A percentile compares a stretch with the other conserved stretches of the same genome.
Evolutionary conservation across 2,329 filamentous ascomycete genomes (phyloP).

Genomic region (Clonostachys byssicola): DNA sequence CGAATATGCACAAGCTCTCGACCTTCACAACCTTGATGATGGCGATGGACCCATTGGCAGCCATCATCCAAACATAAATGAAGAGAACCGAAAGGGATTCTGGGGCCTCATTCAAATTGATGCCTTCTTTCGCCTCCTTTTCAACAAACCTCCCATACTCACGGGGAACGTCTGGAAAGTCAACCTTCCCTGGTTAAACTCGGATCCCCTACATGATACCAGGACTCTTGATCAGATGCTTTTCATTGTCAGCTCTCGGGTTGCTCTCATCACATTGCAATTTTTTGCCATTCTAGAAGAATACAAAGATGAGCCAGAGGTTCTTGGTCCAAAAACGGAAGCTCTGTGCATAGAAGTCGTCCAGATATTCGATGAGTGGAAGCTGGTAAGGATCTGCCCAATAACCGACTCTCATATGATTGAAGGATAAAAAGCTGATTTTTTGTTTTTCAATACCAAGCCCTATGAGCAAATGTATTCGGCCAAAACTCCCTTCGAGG

Average conservation of each 20-base stretch:
- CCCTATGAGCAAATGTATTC: slow-evolving; percentile 12
- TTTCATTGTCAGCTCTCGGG: slow-evolving; percentile 18
- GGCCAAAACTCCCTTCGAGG: slow-evolving; percentile 10
- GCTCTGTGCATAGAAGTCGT: slow-evolving; percentile 17
- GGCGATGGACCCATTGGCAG: slow-evolving; percentile 8
- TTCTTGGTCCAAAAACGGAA: slow-evolving; percentile 15
- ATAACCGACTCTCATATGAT: not conserved
- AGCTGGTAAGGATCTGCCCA: slow-evolving; percentile 9
- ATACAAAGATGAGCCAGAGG: slow-evolving; percentile 7
- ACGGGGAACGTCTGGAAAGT: slow-evolving; percentile 20
- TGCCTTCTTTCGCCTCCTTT: slow-evolving; percentile 19
- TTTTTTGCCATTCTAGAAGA: slow-evolving; percentile 21
- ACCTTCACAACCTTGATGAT: slow-evolving; percentile 21
- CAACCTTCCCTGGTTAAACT: slow-evolving; percentile 22
- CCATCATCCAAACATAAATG: slow-evolving; percentile 3
- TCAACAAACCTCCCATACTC: slow-evolving; percentile 19
- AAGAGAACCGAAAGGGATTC: slow-evolving; percentile 18
- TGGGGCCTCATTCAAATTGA: slow-evolving; percentile 26
- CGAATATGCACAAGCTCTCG: slow-evolving; percentile 19
- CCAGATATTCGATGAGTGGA: slow-evolving; percentile 17
- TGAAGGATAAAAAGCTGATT: not conserved
- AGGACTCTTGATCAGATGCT: slow-evolving; percentile 3
- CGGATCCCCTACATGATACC: slow-evolving; percentile 1
- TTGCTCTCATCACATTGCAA: slow-evolving; percentile 18
- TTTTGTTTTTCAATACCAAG: slow-evolving; percentile 4